Base-by-base conservation (phyloP, 768 basidiomycete genomes). In the Hygrocybe punicea region DNA sequence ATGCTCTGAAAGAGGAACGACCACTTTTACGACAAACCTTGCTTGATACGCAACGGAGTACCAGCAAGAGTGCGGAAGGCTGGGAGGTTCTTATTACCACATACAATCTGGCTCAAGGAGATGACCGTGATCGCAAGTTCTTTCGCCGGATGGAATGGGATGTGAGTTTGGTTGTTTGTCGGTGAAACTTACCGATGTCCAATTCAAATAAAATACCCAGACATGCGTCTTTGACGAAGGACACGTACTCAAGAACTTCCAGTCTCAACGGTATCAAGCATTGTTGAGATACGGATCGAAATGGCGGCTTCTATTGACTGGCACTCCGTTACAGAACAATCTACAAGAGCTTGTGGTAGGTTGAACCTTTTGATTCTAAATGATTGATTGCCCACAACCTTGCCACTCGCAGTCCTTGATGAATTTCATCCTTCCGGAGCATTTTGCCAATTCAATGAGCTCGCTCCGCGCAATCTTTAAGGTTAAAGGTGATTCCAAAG, bases 31-130 rank as follows among this genome's bases (percentile, higher is more conserved):
- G 93, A 8, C 80, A 87, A 69, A 88, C 82, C 35, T 78, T 98
- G 7, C 62, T 83, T 19, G 83, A 88, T 44, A 84, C 83, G 1
- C 79, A 83, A 63, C 70, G 76, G 52, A 74, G 70, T 56, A 75
- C 67, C 53, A 80, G 71, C 65, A 72, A 73, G 63, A 78, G 73
- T 45, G 76, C 76, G 21, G 77, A 81, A 44, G 87, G 89, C 2
- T 90, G 95, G 84, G 92, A 98, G 65, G 95, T 98, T 17, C 81
- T 98, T 45, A 83, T 99, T 51, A 98, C 97, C 0, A 98, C 97
- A 0, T 99, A 99, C 71, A 93, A 94, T 61, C 78, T 98, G 58
- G 95, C 95, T 3, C 87, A 91, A 68, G 93, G 93, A 5, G 87
- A 91, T 60, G 86, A 90, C 53, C 85, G 83, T 60, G 97, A 99